These are phyloP conservation scores for Lasiosphaeria ovina DNA, from an alignment of 495 filamentous ascomycete species.

Conservation along the genomic window DNA sequence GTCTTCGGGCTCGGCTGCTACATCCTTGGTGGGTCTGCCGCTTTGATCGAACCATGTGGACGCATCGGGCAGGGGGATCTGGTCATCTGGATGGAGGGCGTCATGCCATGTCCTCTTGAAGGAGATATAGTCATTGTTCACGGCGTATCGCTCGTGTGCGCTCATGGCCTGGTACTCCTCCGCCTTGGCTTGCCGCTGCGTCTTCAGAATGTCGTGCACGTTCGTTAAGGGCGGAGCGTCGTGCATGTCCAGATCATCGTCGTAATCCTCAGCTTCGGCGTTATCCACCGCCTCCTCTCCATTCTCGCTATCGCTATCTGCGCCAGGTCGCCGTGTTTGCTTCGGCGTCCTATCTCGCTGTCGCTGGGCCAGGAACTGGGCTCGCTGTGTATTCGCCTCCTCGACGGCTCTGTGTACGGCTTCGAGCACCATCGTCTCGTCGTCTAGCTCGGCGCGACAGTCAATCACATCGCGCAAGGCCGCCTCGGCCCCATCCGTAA, in stretches of 20 bases:
- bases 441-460: conserved; percentile 45
- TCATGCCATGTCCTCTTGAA: conserved; percentile 81
- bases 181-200: conserved; percentile 33
- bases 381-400: conserved; percentile 47
- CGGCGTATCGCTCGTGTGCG: conserved; percentile 58
- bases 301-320: conserved; percentile 14
- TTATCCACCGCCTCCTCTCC: too few species aligned
- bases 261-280: neutral
- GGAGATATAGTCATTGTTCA: conserved; percentile 72
- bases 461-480: conserved; percentile 47
- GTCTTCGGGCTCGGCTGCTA: conserved; percentile 47
- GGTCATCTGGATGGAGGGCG: conserved; percentile 62
- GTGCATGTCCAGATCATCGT: conserved; percentile 40
- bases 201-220: conserved; percentile 35
- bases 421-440: conserved; percentile 39
- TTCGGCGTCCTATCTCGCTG: conserved; percentile 15
- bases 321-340: conserved; percentile 18
- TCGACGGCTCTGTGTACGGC: conserved; percentile 32
- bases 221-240: conserved; percentile 22
- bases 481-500: conserved; percentile 42
- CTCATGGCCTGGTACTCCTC: conserved; percentile 40
- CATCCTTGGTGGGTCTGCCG: conserved; percentile 39
- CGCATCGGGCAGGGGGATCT: conserved; percentile 63
- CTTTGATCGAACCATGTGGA: conserved; percentile 69
- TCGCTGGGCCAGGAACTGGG: conserved; percentile 26